A percentile compares a stretch with the other conserved stretches of the same genome.
Evolutionary conservation across 192 early-diverging fungal genomes (phyloP).

Genomic region (Gonapodya prolifera): DNA sequence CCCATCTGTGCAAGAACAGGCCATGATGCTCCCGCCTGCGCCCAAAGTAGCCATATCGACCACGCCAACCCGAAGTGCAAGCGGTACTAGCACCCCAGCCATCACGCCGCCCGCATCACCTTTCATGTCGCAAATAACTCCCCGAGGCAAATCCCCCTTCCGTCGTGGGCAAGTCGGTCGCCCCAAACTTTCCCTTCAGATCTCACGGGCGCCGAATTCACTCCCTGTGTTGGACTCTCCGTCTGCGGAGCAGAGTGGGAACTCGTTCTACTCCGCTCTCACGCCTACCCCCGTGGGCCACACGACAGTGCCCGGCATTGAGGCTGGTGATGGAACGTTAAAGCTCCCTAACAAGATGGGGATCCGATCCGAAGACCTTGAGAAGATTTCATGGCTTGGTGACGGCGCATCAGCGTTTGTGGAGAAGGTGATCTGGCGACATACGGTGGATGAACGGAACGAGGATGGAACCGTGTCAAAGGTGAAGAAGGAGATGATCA

Average conservation of each 20-base stretch:
- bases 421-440: neutral
- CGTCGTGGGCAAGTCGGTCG: neutral
- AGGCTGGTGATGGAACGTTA: neutral
- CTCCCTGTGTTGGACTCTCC: neutral
- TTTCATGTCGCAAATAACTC: neutral
- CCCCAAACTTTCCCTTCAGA: neutral
- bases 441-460: neutral
- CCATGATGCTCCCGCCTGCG: neutral
- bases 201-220: neutral
- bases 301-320: neutral
- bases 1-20: neutral
- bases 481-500: conserved; percentile 71
- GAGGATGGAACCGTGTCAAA: conserved; percentile 82
- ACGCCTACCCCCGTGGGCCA: neutral
- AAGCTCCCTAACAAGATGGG: neutral
- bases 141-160: neutral
- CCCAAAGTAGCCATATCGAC: neutral
- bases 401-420: neutral
- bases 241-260: neutral
- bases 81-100: neutral
- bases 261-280: neutral
- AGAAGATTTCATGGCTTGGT: neutral
- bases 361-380: neutral
- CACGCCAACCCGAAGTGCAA: neutral
- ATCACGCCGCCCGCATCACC: neutral